Base-by-base conservation (phyloP, 2,329 filamentous ascomycete species). In the Pestalotiopsis sp. region DNA sequence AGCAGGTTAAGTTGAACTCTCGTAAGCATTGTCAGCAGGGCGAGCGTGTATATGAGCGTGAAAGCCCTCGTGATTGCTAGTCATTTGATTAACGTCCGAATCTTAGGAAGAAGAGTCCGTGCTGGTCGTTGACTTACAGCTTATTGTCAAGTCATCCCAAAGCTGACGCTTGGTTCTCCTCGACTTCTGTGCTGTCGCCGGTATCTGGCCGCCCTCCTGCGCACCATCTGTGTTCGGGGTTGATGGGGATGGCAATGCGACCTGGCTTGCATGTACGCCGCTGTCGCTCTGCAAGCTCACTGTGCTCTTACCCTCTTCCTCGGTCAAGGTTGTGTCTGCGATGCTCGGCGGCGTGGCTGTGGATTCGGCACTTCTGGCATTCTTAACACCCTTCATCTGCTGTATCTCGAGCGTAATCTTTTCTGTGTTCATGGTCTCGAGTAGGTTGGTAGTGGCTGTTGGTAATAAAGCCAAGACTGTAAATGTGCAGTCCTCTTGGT, bases 401-500 rank as follows among this genome's bases (percentile, higher is more conserved):
- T 98, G 96, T 72, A 99, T 89, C 82, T 98, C 95, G 74, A 95
- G 92, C 4, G 95, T 95, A 76, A 98, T 94, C 76, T 93, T 90
- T 80, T 99, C 96, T 58, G 97, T 97, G 66, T 97, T 94, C 75
- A 98, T 89, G 39, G 92, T 91, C 74, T 94, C 91, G 76, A 98
- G 85, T 75, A 99, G 92, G 78, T 97, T 95, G 73, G 96, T 90
- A 27, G 95, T 95, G 6, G 94, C 93, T 41, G 95, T 97, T 4
- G 96, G 96, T 11, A 99, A 87, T 67, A 99, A 90, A 38, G 95
- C 96, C n/a, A 98, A 90, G 59, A 98, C 94, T 49, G 96, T 99
- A 79, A 97, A 98, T 62, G 95, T 98, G 83, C 96, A 99, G 82
- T 99, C 96, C 79, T 97, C 95, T 80, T 99, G 96, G 81, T 99